Base-by-base conservation (phyloP, 2,329 filamentous ascomycete species). In the Lasiodiplodia sp. region DNA sequence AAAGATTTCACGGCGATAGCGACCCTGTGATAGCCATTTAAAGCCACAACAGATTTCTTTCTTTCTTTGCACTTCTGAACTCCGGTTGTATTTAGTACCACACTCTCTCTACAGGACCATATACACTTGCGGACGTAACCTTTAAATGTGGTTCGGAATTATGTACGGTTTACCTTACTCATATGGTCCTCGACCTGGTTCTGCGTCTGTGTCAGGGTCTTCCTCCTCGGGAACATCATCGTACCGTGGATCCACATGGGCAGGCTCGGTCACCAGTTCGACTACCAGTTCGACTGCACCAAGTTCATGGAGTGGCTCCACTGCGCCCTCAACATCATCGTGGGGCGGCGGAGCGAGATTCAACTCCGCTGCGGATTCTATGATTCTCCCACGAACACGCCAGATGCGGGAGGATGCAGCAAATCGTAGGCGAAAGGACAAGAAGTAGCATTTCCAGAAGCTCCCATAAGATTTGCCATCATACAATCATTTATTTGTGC, bases 341-440 rank as follows among this genome's bases (percentile, higher is more conserved):
- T 60, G 56, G 56, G 56, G 56, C n/a, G 56, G 56, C 25, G 56
- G 56, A 6, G 28, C 14, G 10, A 60, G 57, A 38, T 60, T 60
- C 18, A 14, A 23, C 1, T 60, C 57, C 11, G 14, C 57, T 12
- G 38, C 57, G 7, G 57, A 60, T 23, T 60, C 57, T 8, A 60
- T 60, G 38, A 60, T 60, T 23, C 37, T 60, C 16, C 37, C 37
- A 21, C 23, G 57, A 28, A 60, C 34, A 10, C 37, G 23, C 7
- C 37, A 40, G 23, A 60, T 60, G 38, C 14, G 21, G 21, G 16
- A 40, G 14, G 38, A 44, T 14, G 34, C n/a, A 23, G 55, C 18
- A 7, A n/a, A 21, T 10, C 55, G 34, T 21, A 57, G 55, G 11
- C 14, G 21, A 4, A 38, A 2, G 3, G 10, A 7, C 11, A 18